Conservation (phyloP, 169 alveolate genomes). For the Cyclospora cayetanensis region DNA sequence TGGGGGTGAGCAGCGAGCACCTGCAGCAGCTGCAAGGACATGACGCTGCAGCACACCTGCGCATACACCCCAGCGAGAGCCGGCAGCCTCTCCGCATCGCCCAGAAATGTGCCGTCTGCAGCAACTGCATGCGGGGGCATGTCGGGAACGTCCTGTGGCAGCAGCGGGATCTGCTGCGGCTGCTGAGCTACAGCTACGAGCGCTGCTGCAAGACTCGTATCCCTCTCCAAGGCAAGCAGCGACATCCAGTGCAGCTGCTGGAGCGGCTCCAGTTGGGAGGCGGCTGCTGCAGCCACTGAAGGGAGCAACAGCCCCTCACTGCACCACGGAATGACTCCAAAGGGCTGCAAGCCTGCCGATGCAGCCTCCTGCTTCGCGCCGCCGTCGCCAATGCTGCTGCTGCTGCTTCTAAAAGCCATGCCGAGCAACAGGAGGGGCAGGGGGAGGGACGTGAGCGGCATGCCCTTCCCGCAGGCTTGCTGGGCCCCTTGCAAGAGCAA, state of each 20-base stretch:
- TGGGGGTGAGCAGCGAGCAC: conserved; percentile 1
- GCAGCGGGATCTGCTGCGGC: conserved; percentile 43
- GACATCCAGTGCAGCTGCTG: conserved; percentile 43
- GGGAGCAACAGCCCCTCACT: conserved; percentile 58
- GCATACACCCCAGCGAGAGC: conserved; percentile 20
- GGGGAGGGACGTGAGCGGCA: not conserved
- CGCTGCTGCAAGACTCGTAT: conserved; percentile 28
- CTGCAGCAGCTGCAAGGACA: conserved; percentile 68
- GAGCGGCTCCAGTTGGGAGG: conserved; percentile 49
- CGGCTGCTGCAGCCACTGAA: conserved; percentile 47
- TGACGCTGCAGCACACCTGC: conserved; percentile 66
- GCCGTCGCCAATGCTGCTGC: conserved; percentile 61
- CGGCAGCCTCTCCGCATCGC: conserved; percentile 25
- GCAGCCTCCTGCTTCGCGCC: not conserved
- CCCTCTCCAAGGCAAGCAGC: not conserved
- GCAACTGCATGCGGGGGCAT: conserved; percentile 46
- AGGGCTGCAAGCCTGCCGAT: not conserved
- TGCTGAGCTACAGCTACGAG: not conserved
- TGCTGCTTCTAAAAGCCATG: conserved; percentile 36
- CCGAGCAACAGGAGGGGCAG: conserved; percentile 56
- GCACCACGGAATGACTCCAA: conserved; percentile 11
- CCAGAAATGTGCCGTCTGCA: conserved; percentile 11
- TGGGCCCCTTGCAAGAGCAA: conserved; percentile 65
- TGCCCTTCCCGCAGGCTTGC: conserved; percentile 30
- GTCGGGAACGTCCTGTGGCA: conserved; percentile 25